phyloP scores from a whole-genome alignment of 2,329 filamentous ascomycete genomes.

The Torrubiella hemipterigena region DNA sequence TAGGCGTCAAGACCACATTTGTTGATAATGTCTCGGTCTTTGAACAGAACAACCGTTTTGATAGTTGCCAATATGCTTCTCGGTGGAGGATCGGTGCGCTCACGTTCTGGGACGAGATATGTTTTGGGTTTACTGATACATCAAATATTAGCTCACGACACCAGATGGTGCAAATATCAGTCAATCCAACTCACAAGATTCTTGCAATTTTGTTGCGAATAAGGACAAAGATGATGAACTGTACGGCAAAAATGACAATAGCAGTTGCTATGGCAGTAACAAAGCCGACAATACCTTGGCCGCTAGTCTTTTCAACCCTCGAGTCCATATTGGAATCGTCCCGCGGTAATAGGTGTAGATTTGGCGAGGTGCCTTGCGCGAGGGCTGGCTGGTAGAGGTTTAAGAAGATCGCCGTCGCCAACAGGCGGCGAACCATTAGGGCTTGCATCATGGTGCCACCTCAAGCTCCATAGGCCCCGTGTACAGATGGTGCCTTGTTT shows the following conservation, averaged over 20 bases:
- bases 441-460: too few species aligned
- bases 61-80: slow-evolving; percentile 38
- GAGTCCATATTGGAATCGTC: too few species aligned
- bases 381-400: too few species aligned
- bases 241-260: slow-evolving; percentile 49
- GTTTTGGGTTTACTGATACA: slow-evolving; percentile 68
- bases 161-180: slow-evolving; percentile 2
- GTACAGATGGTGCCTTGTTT: too few species aligned
- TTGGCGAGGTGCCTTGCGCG: too few species aligned
- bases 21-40: slow-evolving; percentile 75
- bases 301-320: slow-evolving; percentile 16
- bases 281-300: slow-evolving; percentile 33
- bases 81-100: slow-evolving; percentile 68
- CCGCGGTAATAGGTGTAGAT: too few species aligned
- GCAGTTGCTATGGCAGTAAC: slow-evolving; percentile 53
- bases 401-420: too few species aligned
- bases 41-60: slow-evolving; percentile 51
- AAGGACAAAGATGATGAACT: slow-evolving; percentile 60
- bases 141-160: slow-evolving; percentile 7
- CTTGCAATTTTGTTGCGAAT: slow-evolving; percentile 67
- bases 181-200: slow-evolving; percentile 61
- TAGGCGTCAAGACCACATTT: slow-evolving; percentile 95
- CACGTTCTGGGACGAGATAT: slow-evolving; percentile 73
- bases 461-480: too few species aligned
- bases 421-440: too few species aligned